A percentile compares a stretch with the other conserved stretches of the same genome.
These are phyloP conservation scores for Epichloe baconii DNA, from an alignment of 2,329 filamentous ascomycete species.

Conservation along the genomic window DNA sequence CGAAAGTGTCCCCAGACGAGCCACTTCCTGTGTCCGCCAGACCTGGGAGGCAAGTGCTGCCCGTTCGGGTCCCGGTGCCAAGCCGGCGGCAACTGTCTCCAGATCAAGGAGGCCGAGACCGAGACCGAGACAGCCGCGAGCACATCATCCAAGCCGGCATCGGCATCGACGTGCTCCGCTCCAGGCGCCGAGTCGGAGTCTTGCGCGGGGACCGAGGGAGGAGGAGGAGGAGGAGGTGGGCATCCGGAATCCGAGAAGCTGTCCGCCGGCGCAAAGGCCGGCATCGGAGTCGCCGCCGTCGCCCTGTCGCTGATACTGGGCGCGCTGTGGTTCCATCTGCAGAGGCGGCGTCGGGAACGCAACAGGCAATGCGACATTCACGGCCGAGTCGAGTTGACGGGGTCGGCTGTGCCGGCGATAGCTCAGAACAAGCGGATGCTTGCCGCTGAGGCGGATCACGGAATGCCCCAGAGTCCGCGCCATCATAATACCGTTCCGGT, in stretches of 20 bases:
- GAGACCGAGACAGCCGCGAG: constrained; percentile 9
- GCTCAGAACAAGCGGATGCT: background rate
- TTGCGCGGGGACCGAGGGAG: constrained; percentile 11
- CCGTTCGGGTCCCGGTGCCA: constrained; percentile 30
- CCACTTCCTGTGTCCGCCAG: constrained; percentile 30
- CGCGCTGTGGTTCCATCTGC: constrained; percentile 32
- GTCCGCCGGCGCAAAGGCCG: constrained; percentile 39
- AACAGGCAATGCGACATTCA: background rate
- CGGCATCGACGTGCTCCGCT: constrained; percentile 15
- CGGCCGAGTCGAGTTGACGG: background rate
- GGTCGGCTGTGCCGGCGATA: background rate
- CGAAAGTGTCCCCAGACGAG: constrained; percentile 27
- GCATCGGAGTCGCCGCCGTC: constrained; percentile 42
- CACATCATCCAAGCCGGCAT: background rate
- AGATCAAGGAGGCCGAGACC: constrained; percentile 10
- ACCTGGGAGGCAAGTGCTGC: constrained; percentile 37
- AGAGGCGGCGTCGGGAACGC: constrained; percentile 15
- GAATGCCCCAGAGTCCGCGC: background rate
- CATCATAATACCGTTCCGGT: constrained; percentile 26
- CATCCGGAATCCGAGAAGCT: constrained; percentile 13
- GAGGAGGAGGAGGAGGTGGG: no score
- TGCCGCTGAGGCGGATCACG: background rate
- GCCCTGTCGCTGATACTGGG: constrained; percentile 29
- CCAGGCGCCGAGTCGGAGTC: constrained; percentile 23
- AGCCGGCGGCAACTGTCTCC: constrained; percentile 21